These are phyloP conservation scores for Monosporozyma servazzii DNA, from an alignment of 805 yeast species.

Conservation along the genomic window DNA sequence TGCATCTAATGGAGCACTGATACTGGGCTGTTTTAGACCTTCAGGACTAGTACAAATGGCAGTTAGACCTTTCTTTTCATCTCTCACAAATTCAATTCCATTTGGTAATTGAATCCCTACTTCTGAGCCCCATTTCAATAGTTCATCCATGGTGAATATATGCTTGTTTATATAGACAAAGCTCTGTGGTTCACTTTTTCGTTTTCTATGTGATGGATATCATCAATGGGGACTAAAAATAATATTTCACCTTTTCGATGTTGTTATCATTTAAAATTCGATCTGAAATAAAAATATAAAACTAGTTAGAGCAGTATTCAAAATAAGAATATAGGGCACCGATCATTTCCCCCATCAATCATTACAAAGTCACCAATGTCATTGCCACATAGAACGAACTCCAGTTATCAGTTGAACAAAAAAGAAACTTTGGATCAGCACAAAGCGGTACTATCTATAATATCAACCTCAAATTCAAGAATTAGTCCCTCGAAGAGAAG, in stretches of 20 bases:
- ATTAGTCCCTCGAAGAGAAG: conserved; percentile 2
- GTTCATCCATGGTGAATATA: not conserved
- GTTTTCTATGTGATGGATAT: too few relatives aligned
- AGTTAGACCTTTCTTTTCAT: conserved; percentile 32
- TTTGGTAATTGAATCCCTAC: conserved; percentile 32
- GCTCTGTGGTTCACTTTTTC: not conserved
- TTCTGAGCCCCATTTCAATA: conserved; percentile 32
- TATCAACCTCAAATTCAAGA: not conserved
- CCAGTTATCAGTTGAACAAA: conserved; percentile 1
- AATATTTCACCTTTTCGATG: not conserved
- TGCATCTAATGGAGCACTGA: conserved; percentile 25
- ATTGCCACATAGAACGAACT: not conserved
- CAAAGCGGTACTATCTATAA: conserved; percentile 3
- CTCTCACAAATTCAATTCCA: conserved; percentile 28
- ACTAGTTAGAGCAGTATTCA: too few relatives aligned
- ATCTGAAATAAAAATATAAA: not conserved
- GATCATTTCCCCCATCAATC: not conserved
- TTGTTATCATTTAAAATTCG: not conserved
- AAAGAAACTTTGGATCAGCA: conserved; percentile 2
- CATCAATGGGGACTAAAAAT: not conserved
- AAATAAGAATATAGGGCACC: not conserved
- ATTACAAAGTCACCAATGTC: not conserved
- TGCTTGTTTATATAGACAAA: not conserved
- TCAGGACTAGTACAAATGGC: conserved; percentile 19
- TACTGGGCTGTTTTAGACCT: conserved; percentile 19